Evolutionary conservation across 2,329 filamentous ascomycete genomes (phyloP).

Genomic region (Stenocarpella maydis): DNA sequence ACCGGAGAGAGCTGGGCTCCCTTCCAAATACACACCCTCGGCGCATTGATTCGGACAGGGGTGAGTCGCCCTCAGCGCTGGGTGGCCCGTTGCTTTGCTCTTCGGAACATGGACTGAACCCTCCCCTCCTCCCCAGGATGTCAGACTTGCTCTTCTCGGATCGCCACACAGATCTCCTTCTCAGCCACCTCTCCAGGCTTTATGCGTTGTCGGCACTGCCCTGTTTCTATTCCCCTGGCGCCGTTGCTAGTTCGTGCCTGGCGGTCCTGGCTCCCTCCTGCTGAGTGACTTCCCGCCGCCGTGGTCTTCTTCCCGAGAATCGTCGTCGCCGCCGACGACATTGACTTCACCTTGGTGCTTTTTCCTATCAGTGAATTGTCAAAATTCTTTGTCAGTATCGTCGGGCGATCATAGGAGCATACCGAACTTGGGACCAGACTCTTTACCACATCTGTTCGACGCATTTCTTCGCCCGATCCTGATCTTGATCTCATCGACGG

Average conservation of each 20-base stretch:
- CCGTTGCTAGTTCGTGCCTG: slow-evolving; percentile 35
- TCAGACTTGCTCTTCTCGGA: slow-evolving; percentile 36
- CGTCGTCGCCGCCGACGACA: not conserved
- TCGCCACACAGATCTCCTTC: slow-evolving; percentile 43
- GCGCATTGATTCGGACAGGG: slow-evolving; percentile 35
- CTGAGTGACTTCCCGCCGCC: not conserved
- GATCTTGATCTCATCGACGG: slow-evolving; percentile 30
- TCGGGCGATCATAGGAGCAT: not conserved
- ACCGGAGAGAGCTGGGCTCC: slow-evolving; percentile 39
- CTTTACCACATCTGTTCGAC: not conserved
- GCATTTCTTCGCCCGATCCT: slow-evolving; percentile 21
- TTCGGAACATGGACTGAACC: slow-evolving; percentile 40
- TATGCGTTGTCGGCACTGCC: slow-evolving; percentile 45
- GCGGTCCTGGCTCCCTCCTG: slow-evolving; percentile 30
- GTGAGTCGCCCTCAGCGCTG: slow-evolving; percentile 33
- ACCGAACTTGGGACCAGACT: not conserved
- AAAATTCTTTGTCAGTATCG: not conserved
- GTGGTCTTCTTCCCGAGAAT: slow-evolving; percentile 13
- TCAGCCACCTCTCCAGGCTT: slow-evolving; percentile 43
- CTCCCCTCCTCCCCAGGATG: slow-evolving; percentile 35
- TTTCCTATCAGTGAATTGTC: not conserved
- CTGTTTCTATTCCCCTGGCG: slow-evolving; percentile 35
- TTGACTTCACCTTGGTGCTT: not conserved
- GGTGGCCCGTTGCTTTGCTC: slow-evolving; percentile 38
- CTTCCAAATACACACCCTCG: slow-evolving; percentile 36